Evolutionary conservation across 164 flowering plant species (phyloP), one percentile per base, ranked within the genome.

Genomic region (Kingdonia uniflora): DNA sequence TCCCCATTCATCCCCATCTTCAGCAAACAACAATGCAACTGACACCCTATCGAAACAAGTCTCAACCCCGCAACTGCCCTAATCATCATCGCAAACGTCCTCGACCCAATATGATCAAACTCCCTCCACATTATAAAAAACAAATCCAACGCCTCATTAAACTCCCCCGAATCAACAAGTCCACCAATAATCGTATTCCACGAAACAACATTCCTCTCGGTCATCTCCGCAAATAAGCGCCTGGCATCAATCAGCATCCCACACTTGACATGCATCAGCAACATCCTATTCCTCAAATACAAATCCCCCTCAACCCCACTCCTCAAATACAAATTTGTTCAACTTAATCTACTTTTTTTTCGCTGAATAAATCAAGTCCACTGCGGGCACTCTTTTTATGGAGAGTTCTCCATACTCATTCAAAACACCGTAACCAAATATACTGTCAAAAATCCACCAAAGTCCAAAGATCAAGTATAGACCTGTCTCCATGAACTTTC

Each of bases 221-320:
- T 82, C 85, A 80, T 82, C 66, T 71, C 80, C 26, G 68, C 75
- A 44, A 82, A 83, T 69, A 76, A n/a, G 2, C 37, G 56, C 20
- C 71, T 65, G 2, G 79, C 90, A 55, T 76, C 79, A 1, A 67
- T 45, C 78, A 79, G 75, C 81, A 74, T 71, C 39, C 81, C 78
- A 14, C 79, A 75, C 47, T 71, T 82, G 5, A 77, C 78, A 62
- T 70, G 80, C 85, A 80, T 77, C n/a, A 66, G 35, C 57, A 80
- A 47, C 1, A 75, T 57, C 67, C 84, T 75, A 60, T 80, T 83
- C 24, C 69, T 64, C 66, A 78, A 29, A 63, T 75, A 71, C 67
- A 43, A 65, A 73, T 79, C 83, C 15, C 59, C 66, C 11, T 68
- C 71, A 61, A 79, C 59, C 55, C 76, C 77, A 57, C 20, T 55